Evolutionary conservation across 2,329 filamentous ascomycete genomes (phyloP).

Genomic region (Didymella lethalis): DNA sequence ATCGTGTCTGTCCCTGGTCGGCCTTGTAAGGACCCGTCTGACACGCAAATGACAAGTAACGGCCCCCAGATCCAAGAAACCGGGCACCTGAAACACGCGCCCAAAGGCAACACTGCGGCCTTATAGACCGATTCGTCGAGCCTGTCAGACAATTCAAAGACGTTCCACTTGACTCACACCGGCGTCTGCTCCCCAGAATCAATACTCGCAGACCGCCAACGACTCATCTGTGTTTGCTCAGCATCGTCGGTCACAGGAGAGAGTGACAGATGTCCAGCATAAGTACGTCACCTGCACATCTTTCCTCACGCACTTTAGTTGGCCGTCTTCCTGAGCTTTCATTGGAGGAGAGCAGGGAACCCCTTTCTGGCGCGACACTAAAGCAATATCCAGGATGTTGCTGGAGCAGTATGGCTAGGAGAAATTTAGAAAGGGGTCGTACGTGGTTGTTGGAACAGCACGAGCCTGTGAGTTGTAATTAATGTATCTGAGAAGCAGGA

Average conservation of each 20-base stretch:
- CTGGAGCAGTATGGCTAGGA: too few species aligned
- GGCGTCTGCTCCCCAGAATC: too few species aligned
- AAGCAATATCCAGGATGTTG: too few species aligned
- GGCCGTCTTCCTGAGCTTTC: too few species aligned
- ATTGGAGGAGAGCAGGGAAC: too few species aligned
- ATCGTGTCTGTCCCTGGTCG: neutral
- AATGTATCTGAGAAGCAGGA: too few species aligned
- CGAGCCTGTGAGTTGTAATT: too few species aligned
- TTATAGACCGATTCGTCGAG: neutral
- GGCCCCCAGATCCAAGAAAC: neutral
- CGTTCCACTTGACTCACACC: neutral
- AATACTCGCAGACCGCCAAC: neutral
- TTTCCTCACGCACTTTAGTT: neutral
- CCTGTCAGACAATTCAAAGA: neutral
- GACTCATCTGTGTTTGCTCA: neutral
- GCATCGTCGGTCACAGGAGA: neutral
- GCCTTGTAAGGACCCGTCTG: conserved; percentile 15
- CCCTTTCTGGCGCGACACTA: too few species aligned
- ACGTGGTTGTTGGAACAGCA: too few species aligned
- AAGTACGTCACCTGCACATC: neutral
- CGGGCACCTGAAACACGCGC: conserved; percentile 8
- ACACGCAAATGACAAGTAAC: neutral
- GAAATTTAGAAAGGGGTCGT: too few species aligned
- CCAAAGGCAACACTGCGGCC: neutral
- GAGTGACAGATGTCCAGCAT: neutral